Evolutionary conservation across 805 yeast species (phyloP), one percentile per base, ranked within the genome.

Genomic region (Candida gorgasii): DNA sequence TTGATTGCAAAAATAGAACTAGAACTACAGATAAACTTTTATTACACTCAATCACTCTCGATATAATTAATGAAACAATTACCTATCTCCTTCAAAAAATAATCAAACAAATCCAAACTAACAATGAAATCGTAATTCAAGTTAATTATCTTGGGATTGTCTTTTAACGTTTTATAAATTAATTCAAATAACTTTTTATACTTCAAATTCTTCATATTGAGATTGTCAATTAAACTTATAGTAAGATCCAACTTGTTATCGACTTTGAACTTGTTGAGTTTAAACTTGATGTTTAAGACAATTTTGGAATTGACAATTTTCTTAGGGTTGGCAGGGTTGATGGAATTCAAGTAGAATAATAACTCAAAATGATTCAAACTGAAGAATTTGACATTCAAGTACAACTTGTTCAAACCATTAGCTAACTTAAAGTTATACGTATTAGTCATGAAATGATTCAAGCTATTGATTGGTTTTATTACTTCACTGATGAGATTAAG

Each of bases 71-170:
- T 36, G 40, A 65, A 66, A 32, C 63, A 55, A 18, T 61, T 55
- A 4, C 65, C 54, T 12, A 69, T 58, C 37, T 57, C 57, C 5
- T 47, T 42, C 64, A 69, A 59, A 30, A 67, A 53, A 18, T 60
- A 57, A 33, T 61, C 57, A 27, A 66, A 52, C 20, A 58, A 40
- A 11, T 43, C 39, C 8, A 58, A 42, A 28, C 58, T 57, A 19
- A 66, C 57, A 42, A 69, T 59, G 41, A 63, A 68, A 44, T 69
- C 75, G 39, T 65, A 67, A 47, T 67, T 66, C 45, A 69, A 61
- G 44, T 64, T 67, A n/a, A 64, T 28, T 3, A 44, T 40, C 11
- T 48, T 42, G 24, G 51, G 48, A 30, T 46, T 37, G 13, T 48
- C 46, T 17, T 47, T 45, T 11, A 48, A 29, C 27, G 53, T 47